phyloP scores from a whole-genome alignment of 768 basidiomycete genomes.

The Boletus vinaceobasis region DNA sequence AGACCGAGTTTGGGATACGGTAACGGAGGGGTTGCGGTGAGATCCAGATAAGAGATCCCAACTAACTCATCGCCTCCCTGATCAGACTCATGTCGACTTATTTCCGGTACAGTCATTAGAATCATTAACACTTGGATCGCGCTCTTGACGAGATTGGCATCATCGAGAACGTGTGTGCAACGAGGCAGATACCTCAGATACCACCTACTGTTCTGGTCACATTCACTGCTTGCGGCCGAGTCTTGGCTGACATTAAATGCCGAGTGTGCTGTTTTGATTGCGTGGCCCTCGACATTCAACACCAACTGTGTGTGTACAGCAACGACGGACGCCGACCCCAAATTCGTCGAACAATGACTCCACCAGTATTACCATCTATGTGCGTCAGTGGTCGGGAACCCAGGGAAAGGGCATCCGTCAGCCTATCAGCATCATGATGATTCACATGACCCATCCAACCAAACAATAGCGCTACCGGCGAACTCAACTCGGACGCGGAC shows the following conservation, averaged over 20 bases:
- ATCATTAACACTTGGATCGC: too few relatives aligned
- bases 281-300: too few relatives aligned
- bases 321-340: too few relatives aligned
- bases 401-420: too few relatives aligned
- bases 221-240: slow-evolving; percentile 13
- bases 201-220: too few relatives aligned
- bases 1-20: neutral
- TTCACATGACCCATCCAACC: too few relatives aligned
- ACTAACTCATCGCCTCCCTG: slow-evolving; percentile 16
- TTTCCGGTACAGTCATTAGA: slow-evolving; percentile 31
- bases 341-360: too few relatives aligned
- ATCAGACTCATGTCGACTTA: slow-evolving; percentile 28
- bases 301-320: too few relatives aligned
- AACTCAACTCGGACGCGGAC: too few relatives aligned
- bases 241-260: slow-evolving; percentile 20
- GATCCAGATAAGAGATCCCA: slow-evolving; percentile 24
- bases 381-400: too few relatives aligned
- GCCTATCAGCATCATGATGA: neutral
- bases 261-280: slow-evolving; percentile 12
- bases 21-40: neutral
- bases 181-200: slow-evolving; percentile 27
- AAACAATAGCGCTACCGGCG: too few relatives aligned
- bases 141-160: slow-evolving; percentile 28
- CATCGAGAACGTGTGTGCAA: slow-evolving; percentile 27
- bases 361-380: too few relatives aligned